These are phyloP conservation scores for Protomyces arabidopsidicola DNA, from an alignment of 1,139 yeast genomes.

Conservation along the genomic window DNA sequence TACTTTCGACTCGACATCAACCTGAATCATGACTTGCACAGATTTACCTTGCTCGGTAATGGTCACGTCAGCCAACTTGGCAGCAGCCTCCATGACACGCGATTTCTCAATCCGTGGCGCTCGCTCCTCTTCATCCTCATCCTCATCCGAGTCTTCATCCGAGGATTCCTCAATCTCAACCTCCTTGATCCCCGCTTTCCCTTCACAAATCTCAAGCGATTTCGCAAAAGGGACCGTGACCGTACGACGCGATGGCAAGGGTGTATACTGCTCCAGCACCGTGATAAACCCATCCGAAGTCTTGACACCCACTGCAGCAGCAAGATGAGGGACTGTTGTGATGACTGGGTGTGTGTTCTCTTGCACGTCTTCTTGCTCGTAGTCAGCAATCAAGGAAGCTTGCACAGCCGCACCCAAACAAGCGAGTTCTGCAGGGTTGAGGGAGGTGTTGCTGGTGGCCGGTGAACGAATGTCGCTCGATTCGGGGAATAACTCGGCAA, in stretches of 20 bases:
- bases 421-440: slow-evolving; percentile 82
- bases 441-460: slow-evolving; percentile 65
- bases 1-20: slow-evolving; percentile 77
- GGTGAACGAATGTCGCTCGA: slow-evolving; percentile 74
- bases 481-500: slow-evolving; percentile 75
- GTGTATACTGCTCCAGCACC: slow-evolving; percentile 75
- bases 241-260: slow-evolving; percentile 84
- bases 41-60: slow-evolving; percentile 62
- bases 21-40: slow-evolving; percentile 76
- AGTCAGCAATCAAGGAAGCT: slow-evolving; percentile 79
- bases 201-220: slow-evolving; percentile 73
- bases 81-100: slow-evolving; percentile 61
- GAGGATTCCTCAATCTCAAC: slow-evolving; percentile 44
- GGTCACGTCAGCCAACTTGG: slow-evolving; percentile 69
- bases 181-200: slow-evolving; percentile 68
- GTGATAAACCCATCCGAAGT: slow-evolving; percentile 71
- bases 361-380: slow-evolving; percentile 78
- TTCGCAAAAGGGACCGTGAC: slow-evolving; percentile 54
- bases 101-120: slow-evolving; percentile 74
- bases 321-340: slow-evolving; percentile 80
- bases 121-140: slow-evolving; percentile 51
- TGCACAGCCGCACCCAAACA: slow-evolving; percentile 97
- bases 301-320: slow-evolving; percentile 79
- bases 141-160: slow-evolving; percentile 29
- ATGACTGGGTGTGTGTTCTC: slow-evolving; percentile 84